phyloP scores from a whole-genome alignment of 139 green algal species.

The Zygnema circumcarinatum region DNA sequence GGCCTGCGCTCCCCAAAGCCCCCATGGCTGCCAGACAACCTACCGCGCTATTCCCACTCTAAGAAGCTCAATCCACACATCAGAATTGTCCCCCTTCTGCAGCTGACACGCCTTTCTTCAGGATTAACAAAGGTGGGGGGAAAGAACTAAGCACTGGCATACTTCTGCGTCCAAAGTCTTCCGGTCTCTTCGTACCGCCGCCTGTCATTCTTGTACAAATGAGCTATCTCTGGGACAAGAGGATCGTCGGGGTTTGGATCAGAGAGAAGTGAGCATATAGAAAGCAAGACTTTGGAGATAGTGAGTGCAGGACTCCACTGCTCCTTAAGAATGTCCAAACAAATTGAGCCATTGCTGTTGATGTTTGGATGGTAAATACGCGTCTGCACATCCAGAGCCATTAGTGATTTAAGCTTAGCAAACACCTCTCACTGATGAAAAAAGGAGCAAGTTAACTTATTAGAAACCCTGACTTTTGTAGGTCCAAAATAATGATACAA shows the following conservation, averaged over 20 bases:
- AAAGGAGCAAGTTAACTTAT: slow-evolving; percentile 3
- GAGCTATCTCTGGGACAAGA: slow-evolving; percentile 97
- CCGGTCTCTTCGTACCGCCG: slow-evolving; percentile 90
- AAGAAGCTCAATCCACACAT: too few species aligned
- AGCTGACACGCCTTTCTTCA: too few species aligned
- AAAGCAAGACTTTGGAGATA: slow-evolving; percentile 97
- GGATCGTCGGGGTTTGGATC: slow-evolving; percentile 97
- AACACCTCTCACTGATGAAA: background rate
- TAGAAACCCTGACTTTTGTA: slow-evolving; percentile 46
- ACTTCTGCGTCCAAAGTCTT: slow-evolving; percentile 93
- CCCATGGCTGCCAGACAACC: too few species aligned
- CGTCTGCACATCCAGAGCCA: slow-evolving; percentile 20
- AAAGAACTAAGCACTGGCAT: slow-evolving; percentile 76
- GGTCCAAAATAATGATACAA: background rate
- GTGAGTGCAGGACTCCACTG: slow-evolving; percentile 97
- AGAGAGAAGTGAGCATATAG: slow-evolving; percentile 95
- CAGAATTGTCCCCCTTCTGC: too few species aligned
- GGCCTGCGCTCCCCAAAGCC: too few species aligned
- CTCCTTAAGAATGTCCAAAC: slow-evolving; percentile 98
- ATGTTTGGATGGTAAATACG: slow-evolving; percentile 95
- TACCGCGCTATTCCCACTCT: too few species aligned
- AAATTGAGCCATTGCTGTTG: slow-evolving; percentile 97
- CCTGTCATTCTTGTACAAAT: slow-evolving; percentile 94
- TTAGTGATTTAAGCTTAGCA: background rate
- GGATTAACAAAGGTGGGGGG: too few species aligned